Percentiles rank a stretch among this genome's conserved stretches.
Evolutionary conservation across 441 rosid genomes (phyloP).

Genomic region (Populus hybrid): DNA sequence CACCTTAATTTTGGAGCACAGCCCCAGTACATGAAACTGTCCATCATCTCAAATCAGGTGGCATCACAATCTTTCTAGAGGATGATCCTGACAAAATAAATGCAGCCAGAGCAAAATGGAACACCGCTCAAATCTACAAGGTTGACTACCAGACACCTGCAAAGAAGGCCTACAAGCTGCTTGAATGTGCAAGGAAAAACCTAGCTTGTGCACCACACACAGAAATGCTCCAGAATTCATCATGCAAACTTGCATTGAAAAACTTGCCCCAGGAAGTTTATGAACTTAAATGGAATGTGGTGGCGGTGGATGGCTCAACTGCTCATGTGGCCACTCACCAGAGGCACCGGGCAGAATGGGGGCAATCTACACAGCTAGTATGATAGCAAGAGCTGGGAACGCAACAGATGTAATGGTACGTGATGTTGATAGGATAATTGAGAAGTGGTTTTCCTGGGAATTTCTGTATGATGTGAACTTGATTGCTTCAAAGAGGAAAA

Average conservation of each 20-base stretch:
- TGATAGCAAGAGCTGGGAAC: constrained; percentile 46
- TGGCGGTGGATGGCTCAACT: constrained; percentile 52
- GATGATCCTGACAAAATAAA: constrained; percentile 70
- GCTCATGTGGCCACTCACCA: constrained; percentile 46
- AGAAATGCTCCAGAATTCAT: constrained; percentile 37
- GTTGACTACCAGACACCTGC: constrained; percentile 61
- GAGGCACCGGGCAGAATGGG: constrained; percentile 68
- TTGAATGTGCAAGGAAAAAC: constrained; percentile 40
- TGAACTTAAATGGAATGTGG: constrained; percentile 55
- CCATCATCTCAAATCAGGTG: constrained; percentile 50
- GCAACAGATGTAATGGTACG: constrained; percentile 54
- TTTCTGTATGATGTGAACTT: constrained; percentile 46
- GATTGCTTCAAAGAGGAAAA: constrained; percentile 42
- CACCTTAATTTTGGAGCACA: constrained; percentile 80
- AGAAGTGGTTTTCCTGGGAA: constrained; percentile 58
- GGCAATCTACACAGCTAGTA: constrained; percentile 55
- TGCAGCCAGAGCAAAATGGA: constrained; percentile 40
- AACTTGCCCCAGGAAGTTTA: constrained; percentile 49
- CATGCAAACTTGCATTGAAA: constrained; percentile 57
- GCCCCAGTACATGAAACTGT: constrained; percentile 74
- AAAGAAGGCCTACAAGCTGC: constrained; percentile 51
- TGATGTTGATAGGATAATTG: constrained; percentile 53
- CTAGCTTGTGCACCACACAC: constrained; percentile 52
- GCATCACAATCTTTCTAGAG: constrained; percentile 70
- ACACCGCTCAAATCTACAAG: constrained; percentile 53